phyloP scores from a whole-genome alignment of 2,329 filamentous ascomycete species.

The Aureobasidium sp. region DNA sequence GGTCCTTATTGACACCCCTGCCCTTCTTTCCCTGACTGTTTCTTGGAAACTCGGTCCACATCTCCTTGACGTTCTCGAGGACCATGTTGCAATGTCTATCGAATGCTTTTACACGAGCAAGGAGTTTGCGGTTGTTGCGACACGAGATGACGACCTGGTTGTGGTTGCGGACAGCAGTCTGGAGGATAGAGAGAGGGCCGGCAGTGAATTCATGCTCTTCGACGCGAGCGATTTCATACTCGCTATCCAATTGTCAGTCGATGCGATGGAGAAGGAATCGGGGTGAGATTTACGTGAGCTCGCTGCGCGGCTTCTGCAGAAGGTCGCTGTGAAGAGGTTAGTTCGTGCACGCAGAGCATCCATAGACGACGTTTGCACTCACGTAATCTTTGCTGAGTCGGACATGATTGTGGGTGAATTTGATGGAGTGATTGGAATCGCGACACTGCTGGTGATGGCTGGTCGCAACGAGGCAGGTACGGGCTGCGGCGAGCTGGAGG shows the following conservation, averaged over 20 bases:
- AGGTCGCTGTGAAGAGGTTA: slow-evolving; percentile 58
- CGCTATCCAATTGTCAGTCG: slow-evolving; percentile 44
- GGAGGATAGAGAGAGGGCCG: slow-evolving; percentile 83
- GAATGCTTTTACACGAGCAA: slow-evolving; percentile 96
- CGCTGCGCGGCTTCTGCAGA: slow-evolving; percentile 77
- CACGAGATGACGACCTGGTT: slow-evolving; percentile 94
- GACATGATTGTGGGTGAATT: slow-evolving; percentile 6
- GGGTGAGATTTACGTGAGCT: slow-evolving; percentile 70
- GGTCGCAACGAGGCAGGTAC: not conserved
- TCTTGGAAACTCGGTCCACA: slow-evolving; percentile 95
- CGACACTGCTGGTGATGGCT: not conserved
- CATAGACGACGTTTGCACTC: not conserved
- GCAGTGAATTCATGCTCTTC: slow-evolving; percentile 75
- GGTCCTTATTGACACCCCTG: slow-evolving; percentile 88
- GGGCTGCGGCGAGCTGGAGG: not conserved
- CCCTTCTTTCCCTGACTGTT: slow-evolving; percentile 82
- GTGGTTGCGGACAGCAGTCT: slow-evolving; percentile 91
- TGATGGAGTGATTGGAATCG: not conserved
- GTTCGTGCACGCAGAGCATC: not conserved
- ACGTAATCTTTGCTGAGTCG: slow-evolving; percentile 14
- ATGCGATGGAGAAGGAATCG: not conserved
- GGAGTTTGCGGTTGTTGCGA: slow-evolving; percentile 96
- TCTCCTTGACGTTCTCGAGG: slow-evolving; percentile 94
- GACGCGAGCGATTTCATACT: slow-evolving; percentile 81
- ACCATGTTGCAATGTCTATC: slow-evolving; percentile 99